Conservation (phyloP, 1,139 yeast species). For the Zygoascus meyerae region DNA sequence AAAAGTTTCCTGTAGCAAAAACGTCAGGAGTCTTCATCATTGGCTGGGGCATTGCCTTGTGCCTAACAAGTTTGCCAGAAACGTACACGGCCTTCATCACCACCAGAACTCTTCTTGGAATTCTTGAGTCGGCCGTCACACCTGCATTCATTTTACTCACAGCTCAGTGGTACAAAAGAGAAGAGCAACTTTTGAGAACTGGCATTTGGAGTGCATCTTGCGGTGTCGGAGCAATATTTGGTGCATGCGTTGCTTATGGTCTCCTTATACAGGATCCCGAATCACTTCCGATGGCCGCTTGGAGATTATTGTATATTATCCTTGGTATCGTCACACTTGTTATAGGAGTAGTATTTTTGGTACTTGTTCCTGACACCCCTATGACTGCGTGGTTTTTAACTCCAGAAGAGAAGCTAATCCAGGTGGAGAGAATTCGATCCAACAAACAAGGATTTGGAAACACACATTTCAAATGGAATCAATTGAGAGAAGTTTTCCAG, state of each 20-base stretch:
- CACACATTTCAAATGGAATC: constrained; percentile 47
- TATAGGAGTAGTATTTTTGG: constrained; percentile 44
- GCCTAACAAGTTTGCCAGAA: constrained; percentile 44
- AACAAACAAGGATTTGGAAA: constrained; percentile 52
- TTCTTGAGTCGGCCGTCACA: constrained; percentile 50
- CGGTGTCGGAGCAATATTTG: constrained; percentile 51
- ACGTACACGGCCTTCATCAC: constrained; percentile 47
- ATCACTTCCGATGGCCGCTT: constrained; percentile 36
- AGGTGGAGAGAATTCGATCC: constrained; percentile 45
- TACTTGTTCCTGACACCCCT: constrained; percentile 50
- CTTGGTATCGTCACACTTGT: constrained; percentile 46
- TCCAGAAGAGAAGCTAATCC: constrained; percentile 45
- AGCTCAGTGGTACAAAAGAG: constrained; percentile 48
- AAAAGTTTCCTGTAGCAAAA: constrained; percentile 51
- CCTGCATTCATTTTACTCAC: constrained; percentile 57
- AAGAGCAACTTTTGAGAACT: constrained; percentile 49
- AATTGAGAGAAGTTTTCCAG: constrained; percentile 41
- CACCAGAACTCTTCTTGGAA: constrained; percentile 48
- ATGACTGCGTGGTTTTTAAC: constrained; percentile 50
- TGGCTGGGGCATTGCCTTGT: constrained; percentile 48
- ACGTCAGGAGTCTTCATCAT: constrained; percentile 42
- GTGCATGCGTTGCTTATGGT: constrained; percentile 52
- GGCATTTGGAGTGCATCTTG: constrained; percentile 48
- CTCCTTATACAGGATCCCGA: constrained; percentile 36
- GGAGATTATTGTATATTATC: constrained; percentile 47